Conservation (phyloP, 2,329 filamentous ascomycete species). For the Trichocomaceae sp. region DNA sequence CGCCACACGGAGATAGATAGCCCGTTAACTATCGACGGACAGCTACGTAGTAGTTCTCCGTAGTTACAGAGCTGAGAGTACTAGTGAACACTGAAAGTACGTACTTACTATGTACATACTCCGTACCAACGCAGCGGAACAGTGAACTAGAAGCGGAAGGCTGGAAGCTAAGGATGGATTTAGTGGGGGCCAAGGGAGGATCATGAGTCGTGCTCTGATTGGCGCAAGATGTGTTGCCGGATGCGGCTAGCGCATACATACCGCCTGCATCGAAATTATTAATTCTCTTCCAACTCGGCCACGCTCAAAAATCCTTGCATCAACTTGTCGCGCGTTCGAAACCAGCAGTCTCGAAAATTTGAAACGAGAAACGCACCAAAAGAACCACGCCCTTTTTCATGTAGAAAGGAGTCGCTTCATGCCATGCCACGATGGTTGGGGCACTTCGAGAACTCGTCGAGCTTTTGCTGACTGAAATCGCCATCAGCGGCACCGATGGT, state of each 20-base stretch:
- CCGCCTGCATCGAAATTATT: no score
- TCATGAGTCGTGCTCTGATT: not conserved
- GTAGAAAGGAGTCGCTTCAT: not conserved
- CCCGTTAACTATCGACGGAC: no score
- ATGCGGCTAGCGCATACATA: not conserved
- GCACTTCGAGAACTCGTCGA: constrained; percentile 13
- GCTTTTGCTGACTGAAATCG: constrained; percentile 12
- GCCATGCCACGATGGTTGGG: constrained; percentile 4
- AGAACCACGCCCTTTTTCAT: not conserved
- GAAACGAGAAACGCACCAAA: not conserved
- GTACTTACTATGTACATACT: no score
- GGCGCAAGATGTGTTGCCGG: not conserved
- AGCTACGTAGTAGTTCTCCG: no score
- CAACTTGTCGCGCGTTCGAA: constrained; percentile 10
- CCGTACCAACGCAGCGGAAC: no score
- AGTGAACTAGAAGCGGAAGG: no score
- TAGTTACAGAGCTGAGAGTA: no score
- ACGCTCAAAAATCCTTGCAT: not conserved
- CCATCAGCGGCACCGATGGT: constrained; percentile 11
- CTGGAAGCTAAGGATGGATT: no score
- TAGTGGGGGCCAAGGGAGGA: no score
- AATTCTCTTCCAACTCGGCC: not conserved
- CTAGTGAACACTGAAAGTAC: no score
- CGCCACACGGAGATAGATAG: no score
- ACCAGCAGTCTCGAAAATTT: constrained; percentile 6